These are phyloP conservation scores for Bryoerythrophyllum caledonicum DNA, from an alignment of 225 moss, liverwort and hornwort genomes.

Conservation along the genomic window DNA sequence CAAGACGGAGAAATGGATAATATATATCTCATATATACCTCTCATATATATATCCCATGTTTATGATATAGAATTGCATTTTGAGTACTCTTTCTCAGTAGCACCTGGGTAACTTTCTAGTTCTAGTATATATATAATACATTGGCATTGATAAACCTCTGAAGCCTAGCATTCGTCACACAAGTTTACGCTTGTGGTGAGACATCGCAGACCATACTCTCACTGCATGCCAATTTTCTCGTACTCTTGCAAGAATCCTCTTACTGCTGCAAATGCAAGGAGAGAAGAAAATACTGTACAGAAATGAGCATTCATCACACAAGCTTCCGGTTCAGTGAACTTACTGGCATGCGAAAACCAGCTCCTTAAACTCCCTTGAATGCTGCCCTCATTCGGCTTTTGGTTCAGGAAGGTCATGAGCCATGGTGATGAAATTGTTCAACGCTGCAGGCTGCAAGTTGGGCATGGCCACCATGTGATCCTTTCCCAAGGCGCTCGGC, in stretches of 20 bases:
- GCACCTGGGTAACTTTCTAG: too few relatives aligned
- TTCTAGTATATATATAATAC: neutral
- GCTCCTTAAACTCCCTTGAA: neutral
- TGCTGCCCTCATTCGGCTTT: neutral
- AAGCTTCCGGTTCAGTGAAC: neutral
- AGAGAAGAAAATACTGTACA: neutral
- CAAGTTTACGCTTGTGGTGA: neutral
- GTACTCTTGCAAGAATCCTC: neutral
- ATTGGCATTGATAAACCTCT: neutral
- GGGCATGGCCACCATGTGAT: constrained; percentile 37
- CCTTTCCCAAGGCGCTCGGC: constrained; percentile 29
- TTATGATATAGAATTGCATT: too few relatives aligned
- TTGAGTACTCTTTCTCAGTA: too few relatives aligned
- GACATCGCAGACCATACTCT: neutral
- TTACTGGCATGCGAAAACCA: too few relatives aligned
- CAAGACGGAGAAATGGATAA: too few relatives aligned
- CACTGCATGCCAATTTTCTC: neutral
- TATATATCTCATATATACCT: too few relatives aligned
- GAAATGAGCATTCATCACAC: neutral
- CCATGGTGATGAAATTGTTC: constrained; percentile 21
- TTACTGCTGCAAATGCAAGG: neutral
- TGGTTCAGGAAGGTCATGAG: constrained; percentile 20
- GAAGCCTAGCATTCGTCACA: neutral
- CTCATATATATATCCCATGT: too few relatives aligned
- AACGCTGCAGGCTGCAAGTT: constrained; percentile 18